phyloP scores from a whole-genome alignment of 1,139 yeast species.

The Zygosaccharomyces sapae region DNA sequence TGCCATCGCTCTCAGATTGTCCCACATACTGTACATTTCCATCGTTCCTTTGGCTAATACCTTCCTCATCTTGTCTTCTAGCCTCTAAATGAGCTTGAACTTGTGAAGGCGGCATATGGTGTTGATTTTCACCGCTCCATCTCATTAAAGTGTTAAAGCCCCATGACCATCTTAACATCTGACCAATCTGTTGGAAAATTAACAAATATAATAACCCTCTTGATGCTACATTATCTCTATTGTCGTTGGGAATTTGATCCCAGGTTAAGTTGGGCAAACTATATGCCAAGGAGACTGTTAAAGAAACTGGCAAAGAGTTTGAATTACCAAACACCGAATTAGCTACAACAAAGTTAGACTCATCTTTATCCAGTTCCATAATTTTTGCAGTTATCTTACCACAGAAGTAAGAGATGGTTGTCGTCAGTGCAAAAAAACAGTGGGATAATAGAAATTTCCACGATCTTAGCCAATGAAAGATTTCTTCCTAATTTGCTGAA shows the following conservation, averaged over 20 bases:
- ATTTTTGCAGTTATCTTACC: slow-evolving; percentile 47
- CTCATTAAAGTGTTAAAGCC: slow-evolving; percentile 66
- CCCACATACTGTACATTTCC: not conserved
- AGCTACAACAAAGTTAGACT: slow-evolving; percentile 70
- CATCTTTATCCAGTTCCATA: slow-evolving; percentile 54
- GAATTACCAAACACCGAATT: slow-evolving; percentile 83
- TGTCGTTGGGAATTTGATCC: slow-evolving; percentile 64
- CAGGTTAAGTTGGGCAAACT: slow-evolving; percentile 68
- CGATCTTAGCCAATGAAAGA: slow-evolving; percentile 55
- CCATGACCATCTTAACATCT: slow-evolving; percentile 78
- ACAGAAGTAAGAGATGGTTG: slow-evolving; percentile 53
- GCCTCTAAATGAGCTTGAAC: slow-evolving; percentile 20
- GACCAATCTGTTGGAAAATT: slow-evolving; percentile 76
- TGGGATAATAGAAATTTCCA: slow-evolving; percentile 65
- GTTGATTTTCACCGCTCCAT: slow-evolving; percentile 37
- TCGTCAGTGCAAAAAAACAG: slow-evolving; percentile 57
- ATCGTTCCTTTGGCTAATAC: not conserved
- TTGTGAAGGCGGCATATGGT: slow-evolving; percentile 31
- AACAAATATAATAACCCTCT: slow-evolving; percentile 68
- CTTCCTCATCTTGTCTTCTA: slow-evolving; percentile 10
- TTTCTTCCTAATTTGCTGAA: slow-evolving; percentile 70
- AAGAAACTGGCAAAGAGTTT: slow-evolving; percentile 70
- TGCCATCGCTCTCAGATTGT: not conserved
- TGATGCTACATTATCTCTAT: slow-evolving; percentile 63
- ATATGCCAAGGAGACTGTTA: slow-evolving; percentile 65